Evolutionary conservation across 2,329 filamentous ascomycete genomes (phyloP).

Genomic region (Botryotinia narcissicola): DNA sequence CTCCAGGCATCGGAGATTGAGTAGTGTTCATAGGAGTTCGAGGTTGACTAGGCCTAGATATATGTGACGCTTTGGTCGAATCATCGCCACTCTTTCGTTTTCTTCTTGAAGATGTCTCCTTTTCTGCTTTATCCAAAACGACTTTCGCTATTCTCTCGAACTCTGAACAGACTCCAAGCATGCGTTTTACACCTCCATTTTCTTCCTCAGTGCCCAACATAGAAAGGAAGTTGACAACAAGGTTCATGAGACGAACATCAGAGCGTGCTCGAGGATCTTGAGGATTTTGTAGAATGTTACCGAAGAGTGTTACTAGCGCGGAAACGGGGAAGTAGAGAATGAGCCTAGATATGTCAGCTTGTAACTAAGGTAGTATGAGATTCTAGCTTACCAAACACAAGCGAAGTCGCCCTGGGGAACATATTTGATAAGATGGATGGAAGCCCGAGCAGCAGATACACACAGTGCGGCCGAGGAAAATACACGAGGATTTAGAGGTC

Average conservation of each 20-base stretch:
- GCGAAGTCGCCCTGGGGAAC: conserved; percentile 93
- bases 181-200: conserved; percentile 86
- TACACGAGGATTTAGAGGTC: conserved; percentile 86
- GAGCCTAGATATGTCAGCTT: conserved; percentile 55
- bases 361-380: not conserved
- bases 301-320: conserved; percentile 89
- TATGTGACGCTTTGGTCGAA: conserved; percentile 27
- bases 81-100: conserved; percentile 76
- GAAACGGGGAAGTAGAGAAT: conserved; percentile 97
- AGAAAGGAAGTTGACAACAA: conserved; percentile 88
- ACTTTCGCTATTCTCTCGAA: conserved; percentile 92
- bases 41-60: conserved; percentile 22
- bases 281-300: conserved; percentile 94
- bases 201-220: conserved; percentile 87
- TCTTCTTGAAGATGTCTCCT: conserved; percentile 63
- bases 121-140: conserved; percentile 88
- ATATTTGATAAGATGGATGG: conserved; percentile 91
- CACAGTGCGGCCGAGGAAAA: conserved; percentile 93
- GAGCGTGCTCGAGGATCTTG: conserved; percentile 83
- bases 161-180: conserved; percentile 91
- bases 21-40: conserved; percentile 32
- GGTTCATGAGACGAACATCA: conserved; percentile 85
- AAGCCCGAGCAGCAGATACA: conserved; percentile 87
- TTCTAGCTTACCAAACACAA: conserved; percentile 78
- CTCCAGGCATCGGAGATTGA: conserved; percentile 30